A percentile compares a stretch with the other conserved stretches of the same genome.
Conservation (phyloP, 345 rosid genomes). For the Populus tremula region DNA sequence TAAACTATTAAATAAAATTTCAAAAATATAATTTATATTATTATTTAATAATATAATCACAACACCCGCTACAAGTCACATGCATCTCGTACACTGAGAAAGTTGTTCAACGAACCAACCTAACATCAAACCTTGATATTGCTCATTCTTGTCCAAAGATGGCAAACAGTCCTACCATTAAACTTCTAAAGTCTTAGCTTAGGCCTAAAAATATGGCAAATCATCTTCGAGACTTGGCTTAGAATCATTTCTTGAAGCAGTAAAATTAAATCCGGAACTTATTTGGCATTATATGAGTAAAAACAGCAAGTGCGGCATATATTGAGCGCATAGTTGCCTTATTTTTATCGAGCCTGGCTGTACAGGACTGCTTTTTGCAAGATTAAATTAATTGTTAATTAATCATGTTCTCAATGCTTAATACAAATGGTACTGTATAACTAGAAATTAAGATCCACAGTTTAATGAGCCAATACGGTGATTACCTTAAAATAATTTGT, state of each 20-base stretch:
- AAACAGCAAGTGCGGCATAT: slow-evolving; percentile 4
- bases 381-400: not conserved
- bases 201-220: not conserved
- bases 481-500: not conserved
- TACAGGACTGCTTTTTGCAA: no score
- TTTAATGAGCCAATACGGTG: not conserved
- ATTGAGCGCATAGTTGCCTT: not conserved
- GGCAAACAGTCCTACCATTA: not conserved
- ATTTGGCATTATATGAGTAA: not conserved
- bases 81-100: slow-evolving; percentile 13
- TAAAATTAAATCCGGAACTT: not conserved
- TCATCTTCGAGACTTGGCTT: not conserved
- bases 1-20: no score
- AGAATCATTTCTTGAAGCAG: not conserved
- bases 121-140: slow-evolving; percentile 13
- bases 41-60: no score
- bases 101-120: slow-evolving; percentile 32
- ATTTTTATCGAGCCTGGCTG: not conserved
- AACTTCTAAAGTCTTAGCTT: not conserved
- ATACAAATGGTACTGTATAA: not conserved
- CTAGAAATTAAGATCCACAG: not conserved
- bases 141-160: not conserved
- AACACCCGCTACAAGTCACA: not conserved
- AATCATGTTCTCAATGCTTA: not conserved
- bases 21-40: no score